Base-by-base conservation (phyloP, 768 basidiomycete species). In the Auricularia heimuer region DNA sequence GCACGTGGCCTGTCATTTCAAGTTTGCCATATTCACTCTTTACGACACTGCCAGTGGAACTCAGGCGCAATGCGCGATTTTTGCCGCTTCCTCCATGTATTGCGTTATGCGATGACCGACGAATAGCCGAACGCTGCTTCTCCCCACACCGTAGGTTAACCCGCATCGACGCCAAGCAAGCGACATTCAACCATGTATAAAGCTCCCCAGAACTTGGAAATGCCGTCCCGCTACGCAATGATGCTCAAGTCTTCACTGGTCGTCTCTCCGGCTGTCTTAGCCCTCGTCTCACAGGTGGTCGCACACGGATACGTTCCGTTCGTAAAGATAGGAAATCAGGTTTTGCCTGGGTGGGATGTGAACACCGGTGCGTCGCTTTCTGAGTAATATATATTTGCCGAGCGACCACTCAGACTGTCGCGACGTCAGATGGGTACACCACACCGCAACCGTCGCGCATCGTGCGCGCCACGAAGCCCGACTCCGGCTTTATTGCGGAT, bases 321-420 rank as follows among this genome's bases (percentile, higher is more conserved):
- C 36, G 24, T 56, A 29, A 24, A 63, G 61, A 56, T 67, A 60
- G 39, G 68, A 51, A 63, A 54, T 36, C n/a, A 62, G 61, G 7
- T 37, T 63, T 42, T 61, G 8, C 54, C 67, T 21, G 67, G 66
- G 1, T 39, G 67, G 63, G 51, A 66, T 18, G 62, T 60, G 2
- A 62, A 34, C 39, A 37, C 7, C 12, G 34, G n/a, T 11, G 18
- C 37, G 24, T 62, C 12, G 21, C 7, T 34, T 14, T 21, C 11
- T 29, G 29, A 29, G 2, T 29, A 29, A 29, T 29, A 29, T 29
- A 29, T 29, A 29, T 29, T 29, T 29, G 29, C 29, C 29, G 29
- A 29, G 29, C 29, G 29, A 29, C 29, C 29, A 29, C 29, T 29
- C 29, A 29, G 29, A 29, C 29, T 29, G 29, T 29, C 29, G 29